phyloP scores from a whole-genome alignment of 768 basidiomycete species.

The Lactarius pseudohatsudake region DNA sequence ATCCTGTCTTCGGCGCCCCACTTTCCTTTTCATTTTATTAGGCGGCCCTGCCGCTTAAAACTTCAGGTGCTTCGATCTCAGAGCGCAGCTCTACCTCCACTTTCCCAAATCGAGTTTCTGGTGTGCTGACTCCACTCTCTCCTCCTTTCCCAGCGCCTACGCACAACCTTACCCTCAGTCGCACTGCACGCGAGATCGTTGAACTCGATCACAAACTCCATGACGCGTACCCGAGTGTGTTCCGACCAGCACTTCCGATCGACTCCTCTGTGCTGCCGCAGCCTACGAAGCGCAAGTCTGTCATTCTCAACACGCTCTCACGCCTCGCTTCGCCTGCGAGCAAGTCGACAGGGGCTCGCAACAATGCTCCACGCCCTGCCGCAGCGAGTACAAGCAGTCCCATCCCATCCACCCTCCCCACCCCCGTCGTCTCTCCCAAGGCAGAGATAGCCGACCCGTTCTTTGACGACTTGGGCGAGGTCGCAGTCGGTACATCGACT shows the following conservation, averaged over 20 bases:
- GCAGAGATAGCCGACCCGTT: slow-evolving; percentile 66
- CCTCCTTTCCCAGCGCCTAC: slow-evolving; percentile 62
- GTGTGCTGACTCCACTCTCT: slow-evolving; percentile 25
- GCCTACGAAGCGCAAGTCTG: slow-evolving; percentile 72
- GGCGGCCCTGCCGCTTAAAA: slow-evolving; percentile 26
- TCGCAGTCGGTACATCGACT: slow-evolving; percentile 31
- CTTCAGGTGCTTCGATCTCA: slow-evolving; percentile 4
- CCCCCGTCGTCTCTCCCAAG: slow-evolving; percentile 52
- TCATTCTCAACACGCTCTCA: slow-evolving; percentile 83
- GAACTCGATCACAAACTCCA: slow-evolving; percentile 83
- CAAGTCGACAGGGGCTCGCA: slow-evolving; percentile 45
- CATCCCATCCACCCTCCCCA: slow-evolving; percentile 40
- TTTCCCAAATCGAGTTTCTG: slow-evolving; percentile 28
- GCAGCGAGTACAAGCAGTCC: slow-evolving; percentile 31
- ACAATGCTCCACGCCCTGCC: slow-evolving; percentile 29
- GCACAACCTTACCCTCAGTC: slow-evolving; percentile 84
- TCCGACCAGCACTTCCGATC: slow-evolving; percentile 62
- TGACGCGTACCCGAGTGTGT: slow-evolving; percentile 56
- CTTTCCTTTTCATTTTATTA: slow-evolving; percentile 24
- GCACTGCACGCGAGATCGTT: slow-evolving; percentile 71
- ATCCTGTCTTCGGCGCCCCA: slow-evolving; percentile 10
- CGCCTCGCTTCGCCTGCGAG: slow-evolving; percentile 73
- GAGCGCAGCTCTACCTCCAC: slow-evolving; percentile 25
- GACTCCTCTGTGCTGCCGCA: slow-evolving; percentile 54
- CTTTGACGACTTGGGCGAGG: slow-evolving; percentile 33